Conservation (phyloP, 2,329 filamentous ascomycete species). For the Calonectria fujianensis region DNA sequence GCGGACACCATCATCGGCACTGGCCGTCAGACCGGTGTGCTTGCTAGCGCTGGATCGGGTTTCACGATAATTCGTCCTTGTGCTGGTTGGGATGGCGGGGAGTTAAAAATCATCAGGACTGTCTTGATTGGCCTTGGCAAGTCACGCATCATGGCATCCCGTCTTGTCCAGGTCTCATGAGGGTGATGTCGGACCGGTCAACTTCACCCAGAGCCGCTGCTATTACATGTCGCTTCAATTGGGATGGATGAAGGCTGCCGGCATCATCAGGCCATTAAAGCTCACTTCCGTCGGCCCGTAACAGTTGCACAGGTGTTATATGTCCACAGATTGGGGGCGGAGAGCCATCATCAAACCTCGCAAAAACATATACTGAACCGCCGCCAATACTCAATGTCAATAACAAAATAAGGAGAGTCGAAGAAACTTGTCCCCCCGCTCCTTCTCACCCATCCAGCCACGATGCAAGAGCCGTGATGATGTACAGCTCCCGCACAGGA, state of each 20-base stretch:
- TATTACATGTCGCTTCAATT: conserved; percentile 7
- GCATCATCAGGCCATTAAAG: conserved; percentile 3
- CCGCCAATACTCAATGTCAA: background rate
- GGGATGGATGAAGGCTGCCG: background rate
- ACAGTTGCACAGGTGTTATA: conserved; percentile 7
- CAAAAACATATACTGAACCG: background rate
- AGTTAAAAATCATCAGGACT: conserved; percentile 34
- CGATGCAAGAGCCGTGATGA: conserved; percentile 34
- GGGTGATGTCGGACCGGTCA: conserved; percentile 15
- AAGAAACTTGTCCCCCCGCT: conserved; percentile 5
- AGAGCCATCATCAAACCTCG: background rate
- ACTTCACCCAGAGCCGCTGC: conserved; percentile 6
- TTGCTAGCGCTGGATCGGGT: conserved; percentile 41
- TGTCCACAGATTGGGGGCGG: background rate
- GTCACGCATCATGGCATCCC: conserved; percentile 34
- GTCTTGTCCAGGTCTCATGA: conserved; percentile 13
- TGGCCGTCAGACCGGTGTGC: conserved; percentile 40
- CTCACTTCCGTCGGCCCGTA: background rate
- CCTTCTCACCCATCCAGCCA: conserved; percentile 15
- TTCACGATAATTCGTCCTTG: conserved; percentile 37
- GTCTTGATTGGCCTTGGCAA: conserved; percentile 22
- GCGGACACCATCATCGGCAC: conserved; percentile 41
- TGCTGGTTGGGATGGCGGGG: conserved; percentile 37
- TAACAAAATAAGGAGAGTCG: background rate
- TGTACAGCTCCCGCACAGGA: conserved; percentile 43